Base-by-base conservation (phyloP, 257 asterid species). In the Rhazya stricta region DNA sequence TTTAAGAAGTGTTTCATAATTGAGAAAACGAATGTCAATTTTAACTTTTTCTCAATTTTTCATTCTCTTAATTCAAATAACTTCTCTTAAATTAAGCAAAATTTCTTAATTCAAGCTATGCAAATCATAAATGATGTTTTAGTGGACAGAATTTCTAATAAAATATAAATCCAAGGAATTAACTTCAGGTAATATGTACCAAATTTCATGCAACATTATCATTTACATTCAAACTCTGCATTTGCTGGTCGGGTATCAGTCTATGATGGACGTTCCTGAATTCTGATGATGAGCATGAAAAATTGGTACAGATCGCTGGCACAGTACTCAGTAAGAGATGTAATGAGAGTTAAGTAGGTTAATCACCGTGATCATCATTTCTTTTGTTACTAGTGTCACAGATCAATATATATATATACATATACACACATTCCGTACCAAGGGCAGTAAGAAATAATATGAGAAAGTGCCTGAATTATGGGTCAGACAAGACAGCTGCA, bases 401-500 rank as follows among this genome's bases (percentile, higher is more conserved):
- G 45, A 29, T 65, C 5, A 63, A 63, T 5, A 65, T 12, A 36
- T 19, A 4, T 21, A 65, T 65, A 0, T 65, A 65, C 70, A 36
- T 19, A 4, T 21, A 65, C 37, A 0, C 37, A 65, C 70, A 65
- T 65, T 9, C 29, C 37, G 37, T 21, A 32, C 29, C 29, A 18
- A 9, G 29, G 1, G 27, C 29, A 34, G 30, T 21, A 37, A 36
- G 46, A 65, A 39, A 19, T 65, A 16, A 65, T 32, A 62, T 62
- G 43, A 62, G 2, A 36, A 18, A 46, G 19, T 63, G 23, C 39
- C 74, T 16, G 30, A 62, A 32, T 81, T 79, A 90, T 85, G 96
- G 76, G 70, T 91, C 91, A 25, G 89, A 85, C 77, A 94, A 79
- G 67, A 94, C 91, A 8, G 96, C 87, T 45, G 85, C 86, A 75